Percentiles rank a stretch among this genome's conserved stretches.
These are phyloP conservation scores for Podospora pseudoanserina DNA, from an alignment of 495 filamentous ascomycete genomes.

Conservation along the genomic window DNA sequence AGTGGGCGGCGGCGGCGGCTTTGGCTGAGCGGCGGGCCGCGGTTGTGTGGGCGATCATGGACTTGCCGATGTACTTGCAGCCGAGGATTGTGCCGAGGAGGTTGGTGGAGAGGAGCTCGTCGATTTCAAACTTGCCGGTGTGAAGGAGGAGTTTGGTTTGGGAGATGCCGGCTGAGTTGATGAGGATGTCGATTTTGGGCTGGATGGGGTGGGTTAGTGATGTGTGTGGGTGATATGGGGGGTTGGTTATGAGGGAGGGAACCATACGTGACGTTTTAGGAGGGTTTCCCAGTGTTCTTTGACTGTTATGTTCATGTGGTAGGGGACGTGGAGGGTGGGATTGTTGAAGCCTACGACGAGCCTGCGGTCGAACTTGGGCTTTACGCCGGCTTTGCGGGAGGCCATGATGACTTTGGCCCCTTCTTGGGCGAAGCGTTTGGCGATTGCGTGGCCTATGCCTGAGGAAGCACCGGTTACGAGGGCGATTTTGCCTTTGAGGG, in stretches of 20 bases:
- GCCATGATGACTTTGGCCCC: constrained; percentile 58
- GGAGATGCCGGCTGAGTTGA: constrained; percentile 73
- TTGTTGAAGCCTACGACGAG: constrained; percentile 12
- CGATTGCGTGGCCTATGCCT: constrained; percentile 54
- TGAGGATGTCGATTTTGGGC: constrained; percentile 56
- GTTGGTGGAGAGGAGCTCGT: constrained; percentile 60
- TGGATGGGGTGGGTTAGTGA: background rate
- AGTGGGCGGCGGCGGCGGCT: background rate
- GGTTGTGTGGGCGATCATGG: constrained; percentile 36
- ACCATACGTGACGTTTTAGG: constrained; percentile 1
- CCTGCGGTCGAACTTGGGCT: constrained; percentile 35
- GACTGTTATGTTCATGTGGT: constrained; percentile 26
- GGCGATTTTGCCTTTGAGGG: constrained; percentile 35
- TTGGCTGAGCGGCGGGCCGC: background rate
- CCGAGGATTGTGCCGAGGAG: constrained; percentile 66
- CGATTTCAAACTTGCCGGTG: constrained; percentile 39
- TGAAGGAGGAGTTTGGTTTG: constrained; percentile 55
- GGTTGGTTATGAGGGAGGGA: constrained; percentile 7
- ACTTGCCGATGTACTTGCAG: constrained; percentile 53
- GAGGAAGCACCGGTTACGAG: constrained; percentile 40
- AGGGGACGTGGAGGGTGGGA: constrained; percentile 14
- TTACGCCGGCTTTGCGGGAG: constrained; percentile 34
- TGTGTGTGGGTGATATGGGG: background rate
- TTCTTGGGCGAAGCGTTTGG: constrained; percentile 59
- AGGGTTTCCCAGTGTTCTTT: constrained; percentile 23